Conservation (phyloP, 192 early-diverging fungal genomes). For the Entomortierella parvispora region DNA sequence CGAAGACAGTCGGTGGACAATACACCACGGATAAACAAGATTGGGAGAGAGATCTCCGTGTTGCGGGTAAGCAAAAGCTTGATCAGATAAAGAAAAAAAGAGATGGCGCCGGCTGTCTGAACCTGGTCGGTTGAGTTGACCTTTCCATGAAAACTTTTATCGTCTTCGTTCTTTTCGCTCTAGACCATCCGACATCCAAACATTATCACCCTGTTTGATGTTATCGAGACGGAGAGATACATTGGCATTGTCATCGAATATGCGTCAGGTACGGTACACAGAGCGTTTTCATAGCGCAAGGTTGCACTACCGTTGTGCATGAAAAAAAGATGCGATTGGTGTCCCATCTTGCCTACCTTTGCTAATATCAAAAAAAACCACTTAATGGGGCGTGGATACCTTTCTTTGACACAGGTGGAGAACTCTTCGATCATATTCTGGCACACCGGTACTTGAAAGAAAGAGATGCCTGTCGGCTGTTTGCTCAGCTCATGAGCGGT, state of each 20-base stretch:
- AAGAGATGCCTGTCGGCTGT: constrained; percentile 87
- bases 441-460: constrained; percentile 94
- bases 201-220: constrained; percentile 93
- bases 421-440: constrained; percentile 97
- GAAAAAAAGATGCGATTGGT: neutral
- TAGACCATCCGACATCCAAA: constrained; percentile 89
- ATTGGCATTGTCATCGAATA: constrained; percentile 98
- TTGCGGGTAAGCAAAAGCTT: constrained; percentile 73
- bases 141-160: neutral
- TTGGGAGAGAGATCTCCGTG: constrained; percentile 95
- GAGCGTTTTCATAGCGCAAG: neutral
- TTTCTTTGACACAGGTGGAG: constrained; percentile 60
- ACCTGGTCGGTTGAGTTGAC: constrained; percentile 1
- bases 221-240: constrained; percentile 95
- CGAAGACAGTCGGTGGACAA: constrained; percentile 91
- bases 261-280: constrained; percentile 75
- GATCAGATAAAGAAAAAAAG: neutral
- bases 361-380: neutral
- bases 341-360: too few species aligned
- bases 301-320: too few species aligned
- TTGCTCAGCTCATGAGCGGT: constrained; percentile 93
- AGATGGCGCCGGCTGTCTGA: too few species aligned
- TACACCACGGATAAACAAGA: constrained; percentile 84
- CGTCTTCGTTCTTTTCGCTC: constrained; percentile 7
- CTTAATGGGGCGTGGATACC: too few species aligned